A percentile compares a stretch with the other conserved stretches of the same genome.
phyloP scores from a whole-genome alignment of 371 early-diverging fungal genomes.

The Catenaria anguillulae region DNA sequence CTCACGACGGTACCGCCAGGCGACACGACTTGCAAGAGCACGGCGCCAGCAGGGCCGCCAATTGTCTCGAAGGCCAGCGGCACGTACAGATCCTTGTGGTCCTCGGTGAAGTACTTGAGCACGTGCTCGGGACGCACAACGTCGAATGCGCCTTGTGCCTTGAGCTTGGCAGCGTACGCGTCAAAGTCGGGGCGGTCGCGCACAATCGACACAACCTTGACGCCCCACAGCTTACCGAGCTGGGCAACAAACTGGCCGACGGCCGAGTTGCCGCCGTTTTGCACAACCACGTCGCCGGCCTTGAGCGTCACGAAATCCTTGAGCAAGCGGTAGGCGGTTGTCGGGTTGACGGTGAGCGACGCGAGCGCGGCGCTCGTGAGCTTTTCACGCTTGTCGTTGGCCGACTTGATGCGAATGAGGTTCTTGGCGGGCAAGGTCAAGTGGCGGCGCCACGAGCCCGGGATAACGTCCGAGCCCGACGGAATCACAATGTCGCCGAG shows the following conservation, averaged over 20 bases:
- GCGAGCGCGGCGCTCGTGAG: constrained; percentile 19
- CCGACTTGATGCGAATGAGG: constrained; percentile 18
- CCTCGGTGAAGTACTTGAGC: neutral
- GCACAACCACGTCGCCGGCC: constrained; percentile 71
- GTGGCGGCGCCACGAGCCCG: constrained; percentile 75
- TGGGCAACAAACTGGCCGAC: constrained; percentile 93
- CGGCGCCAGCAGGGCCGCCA: neutral
- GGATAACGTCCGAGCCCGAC: constrained; percentile 36
- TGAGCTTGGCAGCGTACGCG: neutral
- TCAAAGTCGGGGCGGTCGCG: constrained; percentile 34
- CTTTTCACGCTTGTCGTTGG: too few relatives aligned
- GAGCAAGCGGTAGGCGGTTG: constrained; percentile 85
- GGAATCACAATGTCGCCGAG: constrained; percentile 74
- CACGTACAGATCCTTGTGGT: neutral
- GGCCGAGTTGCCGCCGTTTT: constrained; percentile 86
- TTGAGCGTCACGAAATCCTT: constrained; percentile 58
- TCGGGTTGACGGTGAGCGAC: constrained; percentile 76
- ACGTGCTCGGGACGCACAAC: neutral
- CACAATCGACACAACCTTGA: constrained; percentile 78
- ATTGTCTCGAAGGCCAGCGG: neutral
- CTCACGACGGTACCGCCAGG: neutral
- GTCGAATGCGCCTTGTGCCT: neutral
- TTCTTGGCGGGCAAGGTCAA: constrained; percentile 30
- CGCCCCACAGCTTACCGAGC: constrained; percentile 55
- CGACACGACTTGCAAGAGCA: neutral